Evolutionary conservation across 2,329 filamentous ascomycete genomes (phyloP), one percentile per base, ranked within the genome.

Genomic region (Dactylellina haptotyla): DNA sequence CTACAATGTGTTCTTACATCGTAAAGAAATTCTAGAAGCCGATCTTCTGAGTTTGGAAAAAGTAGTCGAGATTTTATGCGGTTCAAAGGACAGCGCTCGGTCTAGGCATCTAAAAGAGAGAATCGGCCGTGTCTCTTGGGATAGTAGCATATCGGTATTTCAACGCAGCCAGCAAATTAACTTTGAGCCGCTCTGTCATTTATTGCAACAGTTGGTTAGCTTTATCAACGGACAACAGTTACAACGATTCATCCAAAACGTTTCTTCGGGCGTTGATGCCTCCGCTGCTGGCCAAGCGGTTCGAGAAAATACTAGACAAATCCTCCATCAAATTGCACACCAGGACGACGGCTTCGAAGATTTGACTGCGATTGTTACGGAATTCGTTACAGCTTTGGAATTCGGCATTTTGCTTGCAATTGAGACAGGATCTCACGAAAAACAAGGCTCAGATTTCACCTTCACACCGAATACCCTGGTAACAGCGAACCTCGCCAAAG

Each of bases 261-360:
- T 73, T 23, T 54, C 30, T 26, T 54, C 61, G 12, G 54, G 48
- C 9, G n/a, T 12, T 12, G 56, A 66, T 34, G 48, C 56, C 14
- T 37, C 18, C 6, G 48, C 61, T 4, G 61, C 46, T 6, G 69
- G 69, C 9, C 37, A 56, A 18, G 54, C 61, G 14, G 66, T 73
- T 16, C 61, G 69, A 20, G 54, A 73, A 37, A 73, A 73, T 37
- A 41, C 62, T 20, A 61, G 41, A 20, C 69, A 73, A 57, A 66
- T 73, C 26, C 26, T 66, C 18, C 61, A 66, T 18, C 69, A 73
- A 25, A 34, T 73, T 9, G 30, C 48, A 25, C 39, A 51, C 6
- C 69, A 73, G 32, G 69, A 73, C n/a, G 69, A 73, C 8, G 28
- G 39, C 10, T 73, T 66, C 30, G 69, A 73, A 28, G 69, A 73